Conservation (phyloP, 768 basidiomycete species). For the Xerocomellus amylosporus region DNA sequence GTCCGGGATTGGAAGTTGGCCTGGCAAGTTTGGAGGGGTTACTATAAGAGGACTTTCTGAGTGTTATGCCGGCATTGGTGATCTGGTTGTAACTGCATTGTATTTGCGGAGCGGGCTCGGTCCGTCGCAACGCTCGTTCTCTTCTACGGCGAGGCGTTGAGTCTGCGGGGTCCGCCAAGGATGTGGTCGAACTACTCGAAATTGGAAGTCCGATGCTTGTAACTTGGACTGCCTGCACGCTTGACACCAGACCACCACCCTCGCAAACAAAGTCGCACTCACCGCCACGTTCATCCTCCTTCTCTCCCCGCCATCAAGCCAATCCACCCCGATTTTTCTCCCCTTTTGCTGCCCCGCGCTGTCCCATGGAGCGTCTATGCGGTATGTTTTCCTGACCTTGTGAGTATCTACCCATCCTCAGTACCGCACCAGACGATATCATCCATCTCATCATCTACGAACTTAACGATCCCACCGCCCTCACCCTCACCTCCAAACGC, state of each 20-base stretch:
- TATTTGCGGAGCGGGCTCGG: background rate
- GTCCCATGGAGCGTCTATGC: constrained; percentile 61
- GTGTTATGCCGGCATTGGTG: constrained; percentile 33
- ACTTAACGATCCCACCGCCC: constrained; percentile 58
- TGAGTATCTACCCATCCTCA: constrained; percentile 12
- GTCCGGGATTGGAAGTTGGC: constrained; percentile 73
- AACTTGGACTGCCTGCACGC: constrained; percentile 30
- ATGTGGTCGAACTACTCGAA: constrained; percentile 29
- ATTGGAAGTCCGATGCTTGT: constrained; percentile 37
- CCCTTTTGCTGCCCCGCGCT: background rate
- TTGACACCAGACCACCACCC: constrained; percentile 36
- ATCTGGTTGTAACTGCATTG: constrained; percentile 11
- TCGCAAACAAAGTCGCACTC: constrained; percentile 29
- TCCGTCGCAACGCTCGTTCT: background rate
- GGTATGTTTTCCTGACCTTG: constrained; percentile 43
- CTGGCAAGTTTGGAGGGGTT: constrained; percentile 63
- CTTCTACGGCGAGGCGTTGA: constrained; percentile 11
- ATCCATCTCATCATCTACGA: constrained; percentile 73
- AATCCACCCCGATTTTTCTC: constrained; percentile 2
- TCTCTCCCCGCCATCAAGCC: background rate
- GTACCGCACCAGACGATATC: constrained; percentile 49
- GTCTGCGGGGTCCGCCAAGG: constrained; percentile 31
- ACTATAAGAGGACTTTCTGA: constrained; percentile 42
- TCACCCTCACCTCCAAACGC: constrained; percentile 58
- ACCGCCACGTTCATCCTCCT: constrained; percentile 1